Conservation (phyloP, 1,284 basidiomycete species). For the Sanghuangporus sanghuang region DNA sequence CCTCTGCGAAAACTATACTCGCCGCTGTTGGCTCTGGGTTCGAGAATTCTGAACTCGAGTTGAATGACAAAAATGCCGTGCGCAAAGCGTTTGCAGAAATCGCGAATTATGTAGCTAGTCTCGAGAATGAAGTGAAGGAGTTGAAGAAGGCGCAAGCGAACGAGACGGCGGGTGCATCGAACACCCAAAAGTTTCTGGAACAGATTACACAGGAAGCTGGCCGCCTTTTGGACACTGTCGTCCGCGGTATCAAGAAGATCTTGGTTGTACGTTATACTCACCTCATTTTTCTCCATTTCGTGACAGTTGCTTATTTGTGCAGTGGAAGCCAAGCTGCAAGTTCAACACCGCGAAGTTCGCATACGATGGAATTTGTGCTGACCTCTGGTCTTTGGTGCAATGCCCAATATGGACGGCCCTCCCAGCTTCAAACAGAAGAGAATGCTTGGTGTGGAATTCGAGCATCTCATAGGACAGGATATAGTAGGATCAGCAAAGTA, state of each 20-base stretch:
- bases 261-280: constrained; percentile 36
- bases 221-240: constrained; percentile 40
- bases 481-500: constrained; percentile 26
- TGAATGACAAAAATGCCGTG: constrained; percentile 30
- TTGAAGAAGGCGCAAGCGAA: constrained; percentile 13
- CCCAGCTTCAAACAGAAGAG: constrained; percentile 53
- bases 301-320: constrained; percentile 9
- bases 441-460: constrained; percentile 40
- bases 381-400: constrained; percentile 46
- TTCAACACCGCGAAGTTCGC: constrained; percentile 42
- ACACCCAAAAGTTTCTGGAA: constrained; percentile 33
- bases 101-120: constrained; percentile 38
- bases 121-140: constrained; percentile 32
- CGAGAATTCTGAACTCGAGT: constrained; percentile 22
- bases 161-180: neutral
- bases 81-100: constrained; percentile 32
- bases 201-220: constrained; percentile 41
- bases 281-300: constrained; percentile 5
- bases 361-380: constrained; percentile 51
- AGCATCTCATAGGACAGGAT: constrained; percentile 31
- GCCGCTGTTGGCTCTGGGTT: constrained; percentile 32
- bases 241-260: constrained; percentile 50
- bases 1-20: constrained; percentile 33
- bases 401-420: constrained; percentile 40
- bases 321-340: constrained; percentile 54